phyloP scores from a whole-genome alignment of 139 green algal species.

The Limnomonas spitsbergensis region DNA sequence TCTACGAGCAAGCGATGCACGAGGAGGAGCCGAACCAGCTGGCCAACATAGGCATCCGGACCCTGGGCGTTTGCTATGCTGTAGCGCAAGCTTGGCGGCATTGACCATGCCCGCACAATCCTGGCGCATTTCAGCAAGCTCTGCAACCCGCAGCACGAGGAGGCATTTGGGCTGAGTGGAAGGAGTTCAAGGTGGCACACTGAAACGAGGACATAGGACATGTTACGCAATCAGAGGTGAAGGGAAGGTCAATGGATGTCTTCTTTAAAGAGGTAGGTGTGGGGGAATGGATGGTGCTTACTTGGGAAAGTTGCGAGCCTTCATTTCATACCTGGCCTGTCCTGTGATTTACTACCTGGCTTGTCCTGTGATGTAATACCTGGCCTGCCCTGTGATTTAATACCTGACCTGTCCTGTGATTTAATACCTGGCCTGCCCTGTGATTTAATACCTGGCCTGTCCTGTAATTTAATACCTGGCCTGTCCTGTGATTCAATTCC shows the following conservation, averaged over 20 bases:
- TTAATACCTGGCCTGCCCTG: too few relatives aligned
- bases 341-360: too few relatives aligned
- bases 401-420: too few relatives aligned
- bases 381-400: too few relatives aligned
- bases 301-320: not conserved
- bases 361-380: too few relatives aligned
- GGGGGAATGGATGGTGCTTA: not conserved
- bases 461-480: too few relatives aligned
- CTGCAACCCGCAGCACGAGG: conserved; percentile 24
- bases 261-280: not conserved
- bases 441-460: too few relatives aligned
- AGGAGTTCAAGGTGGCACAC: conserved; percentile 82
- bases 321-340: too few relatives aligned
- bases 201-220: conserved; percentile 98
- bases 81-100: conserved; percentile 86
- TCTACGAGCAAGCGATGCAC: conserved; percentile 90
- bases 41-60: conserved; percentile 68
- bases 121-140: conserved; percentile 69
- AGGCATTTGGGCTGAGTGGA: conserved; percentile 90
- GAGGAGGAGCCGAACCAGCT: conserved; percentile 67
- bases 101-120: conserved; percentile 92
- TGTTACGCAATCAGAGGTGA: conserved; percentile 89
- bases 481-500: too few relatives aligned
- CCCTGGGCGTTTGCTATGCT: conserved; percentile 85
- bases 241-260: too few relatives aligned